These are phyloP conservation scores for Adansonia digitata DNA, from an alignment of 345 rosid genomes.

Conservation along the genomic window DNA sequence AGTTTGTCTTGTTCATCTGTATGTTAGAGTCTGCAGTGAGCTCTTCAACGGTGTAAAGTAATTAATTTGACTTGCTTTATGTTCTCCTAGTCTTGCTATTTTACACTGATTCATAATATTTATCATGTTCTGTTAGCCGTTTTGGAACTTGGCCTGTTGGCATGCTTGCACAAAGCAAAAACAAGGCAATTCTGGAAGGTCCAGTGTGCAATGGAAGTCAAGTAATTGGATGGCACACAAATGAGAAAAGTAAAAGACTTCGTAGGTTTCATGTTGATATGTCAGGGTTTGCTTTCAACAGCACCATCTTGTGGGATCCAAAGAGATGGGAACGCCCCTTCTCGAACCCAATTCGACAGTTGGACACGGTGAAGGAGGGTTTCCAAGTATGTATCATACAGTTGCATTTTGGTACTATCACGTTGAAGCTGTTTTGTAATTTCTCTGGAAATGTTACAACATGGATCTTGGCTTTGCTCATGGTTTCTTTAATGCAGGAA, in stretches of 20 bases:
- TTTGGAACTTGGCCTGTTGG: conserved; percentile 98
- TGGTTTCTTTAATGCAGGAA: conserved; percentile 44
- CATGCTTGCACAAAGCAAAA: conserved; percentile 84
- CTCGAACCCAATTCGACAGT: conserved; percentile 55
- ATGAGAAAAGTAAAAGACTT: conserved; percentile 79
- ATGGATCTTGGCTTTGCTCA: neutral
- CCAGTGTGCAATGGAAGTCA: conserved; percentile 78
- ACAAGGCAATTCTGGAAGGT: conserved; percentile 85
- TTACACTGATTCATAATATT: conserved; percentile 14
- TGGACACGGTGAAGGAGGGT: conserved; percentile 82
- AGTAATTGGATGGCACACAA: conserved; percentile 93
- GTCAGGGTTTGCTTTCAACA: conserved; percentile 96
- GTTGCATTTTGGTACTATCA: neutral
- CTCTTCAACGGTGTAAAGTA: neutral
- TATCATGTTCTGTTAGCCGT: conserved; percentile 37
- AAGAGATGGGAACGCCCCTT: conserved; percentile 64
- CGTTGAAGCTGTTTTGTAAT: neutral
- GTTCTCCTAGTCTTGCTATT: neutral
- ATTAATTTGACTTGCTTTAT: neutral
- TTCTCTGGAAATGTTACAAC: neutral
- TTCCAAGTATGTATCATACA: conserved; percentile 59
- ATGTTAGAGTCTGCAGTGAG: neutral
- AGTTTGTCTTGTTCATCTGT: neutral
- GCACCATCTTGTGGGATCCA: conserved; percentile 89
- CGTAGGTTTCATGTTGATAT: conserved; percentile 93